Percentiles rank a stretch among this genome's conserved stretches.
Conservation (phyloP, 2,329 filamentous ascomycete genomes). For the Claviceps sp. region DNA sequence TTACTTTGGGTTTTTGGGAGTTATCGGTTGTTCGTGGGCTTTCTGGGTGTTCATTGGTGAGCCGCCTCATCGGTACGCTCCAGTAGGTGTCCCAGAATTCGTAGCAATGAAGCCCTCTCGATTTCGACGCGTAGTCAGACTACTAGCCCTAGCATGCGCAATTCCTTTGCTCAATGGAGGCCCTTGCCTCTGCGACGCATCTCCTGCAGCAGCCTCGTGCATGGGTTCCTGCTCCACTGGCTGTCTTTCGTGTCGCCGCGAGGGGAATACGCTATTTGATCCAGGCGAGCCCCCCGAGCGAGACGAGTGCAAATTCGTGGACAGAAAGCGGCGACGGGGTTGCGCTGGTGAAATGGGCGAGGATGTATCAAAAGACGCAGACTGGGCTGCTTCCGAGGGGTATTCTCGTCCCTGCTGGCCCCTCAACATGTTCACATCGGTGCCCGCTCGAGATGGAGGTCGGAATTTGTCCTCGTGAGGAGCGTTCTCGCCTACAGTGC, state of each 20-base stretch:
- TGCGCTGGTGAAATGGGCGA: slow-evolving; percentile 30
- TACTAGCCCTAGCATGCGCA: slow-evolving; percentile 30
- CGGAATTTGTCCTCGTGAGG: slow-evolving; percentile 34
- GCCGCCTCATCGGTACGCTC: slow-evolving; percentile 31
- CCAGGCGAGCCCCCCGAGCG: slow-evolving; percentile 28
- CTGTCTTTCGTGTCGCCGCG: slow-evolving; percentile 36
- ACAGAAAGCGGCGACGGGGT: slow-evolving; percentile 38
- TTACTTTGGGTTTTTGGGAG: too few species aligned
- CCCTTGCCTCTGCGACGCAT: slow-evolving; percentile 1
- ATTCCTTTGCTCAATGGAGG: slow-evolving; percentile 29
- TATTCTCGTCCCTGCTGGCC: slow-evolving; percentile 14
- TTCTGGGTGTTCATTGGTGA: slow-evolving; percentile 9
- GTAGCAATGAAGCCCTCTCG: slow-evolving; percentile 26
- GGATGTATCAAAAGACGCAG: slow-evolving; percentile 20
- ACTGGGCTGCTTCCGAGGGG: slow-evolving; percentile 16
- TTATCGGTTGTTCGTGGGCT: too few species aligned
- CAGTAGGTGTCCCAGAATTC: slow-evolving; percentile 25
- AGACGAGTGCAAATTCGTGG: slow-evolving; percentile 32
- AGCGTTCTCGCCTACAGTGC: slow-evolving; percentile 33
- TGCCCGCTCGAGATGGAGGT: slow-evolving; percentile 44
- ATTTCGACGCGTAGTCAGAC: slow-evolving; percentile 28
- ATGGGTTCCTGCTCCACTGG: slow-evolving; percentile 25
- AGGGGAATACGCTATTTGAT: slow-evolving; percentile 24
- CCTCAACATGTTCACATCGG: slow-evolving; percentile 34
- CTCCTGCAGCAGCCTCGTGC: not conserved